Percentiles rank a stretch among this genome's conserved stretches.
Evolutionary conservation across 2,329 filamentous ascomycete genomes (phyloP).

Genomic region (Magnaporthales sp.): DNA sequence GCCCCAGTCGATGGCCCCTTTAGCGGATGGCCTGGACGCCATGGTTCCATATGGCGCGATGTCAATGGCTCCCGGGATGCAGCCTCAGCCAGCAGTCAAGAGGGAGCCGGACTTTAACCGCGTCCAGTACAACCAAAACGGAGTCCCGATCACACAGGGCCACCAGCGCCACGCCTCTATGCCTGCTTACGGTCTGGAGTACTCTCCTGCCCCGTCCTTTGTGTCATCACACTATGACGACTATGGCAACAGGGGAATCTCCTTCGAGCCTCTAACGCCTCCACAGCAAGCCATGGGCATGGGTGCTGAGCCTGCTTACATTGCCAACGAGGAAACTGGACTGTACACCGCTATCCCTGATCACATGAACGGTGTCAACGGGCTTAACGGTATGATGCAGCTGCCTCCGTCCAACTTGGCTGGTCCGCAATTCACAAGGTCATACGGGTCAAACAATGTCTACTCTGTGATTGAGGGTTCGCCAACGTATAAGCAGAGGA

Average conservation of each 20-base stretch:
- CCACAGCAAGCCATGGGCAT: slow-evolving; percentile 82
- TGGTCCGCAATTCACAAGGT: slow-evolving; percentile 69
- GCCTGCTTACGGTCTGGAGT: slow-evolving; percentile 90
- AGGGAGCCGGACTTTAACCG: slow-evolving; percentile 77
- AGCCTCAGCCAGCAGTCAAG: slow-evolving; percentile 70
- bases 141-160: slow-evolving; percentile 70
- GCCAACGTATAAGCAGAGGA: slow-evolving; percentile 95
- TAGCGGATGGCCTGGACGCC: slow-evolving; percentile 59
- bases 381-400: slow-evolving; percentile 83
- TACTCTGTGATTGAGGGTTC: slow-evolving; percentile 97
- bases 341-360: slow-evolving; percentile 94
- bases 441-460: slow-evolving; percentile 67
- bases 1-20: slow-evolving; percentile 42
- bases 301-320: slow-evolving; percentile 85
- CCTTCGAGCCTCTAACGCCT: slow-evolving; percentile 93
- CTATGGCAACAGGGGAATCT: slow-evolving; percentile 92
- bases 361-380: slow-evolving; percentile 61
- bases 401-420: slow-evolving; percentile 78
- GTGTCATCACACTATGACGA: slow-evolving; percentile 98
- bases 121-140: slow-evolving; percentile 86
- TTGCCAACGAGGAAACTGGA: slow-evolving; percentile 94
- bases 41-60: slow-evolving; percentile 64
- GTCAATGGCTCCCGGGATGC: slow-evolving; percentile 59
- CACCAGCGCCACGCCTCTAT: slow-evolving; percentile 97
- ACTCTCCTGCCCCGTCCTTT: slow-evolving; percentile 94